Evolutionary conservation across 108 stramenopile species (phyloP), one percentile per base, ranked within the genome.

Genomic region (Nitzschia sp.): DNA sequence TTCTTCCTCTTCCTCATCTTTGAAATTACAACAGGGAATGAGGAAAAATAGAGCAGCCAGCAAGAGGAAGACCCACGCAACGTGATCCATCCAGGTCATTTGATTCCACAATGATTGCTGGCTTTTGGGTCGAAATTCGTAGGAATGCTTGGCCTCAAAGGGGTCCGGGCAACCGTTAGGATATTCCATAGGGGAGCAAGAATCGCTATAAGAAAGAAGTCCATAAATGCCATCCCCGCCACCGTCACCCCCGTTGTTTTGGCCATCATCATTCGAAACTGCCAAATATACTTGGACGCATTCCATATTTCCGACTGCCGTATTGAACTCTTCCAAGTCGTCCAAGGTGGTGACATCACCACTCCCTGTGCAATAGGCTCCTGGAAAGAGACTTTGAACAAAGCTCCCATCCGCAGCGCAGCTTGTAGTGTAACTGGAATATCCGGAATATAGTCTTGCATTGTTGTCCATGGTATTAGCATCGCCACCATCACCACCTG

Each of bases 351-450:
- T 29, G 5, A 48, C 17, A 6, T 4, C 41, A 3, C 46, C 32
- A 1, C 53, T 22, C 4, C 26, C 57, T 16, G 38, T 58, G 46
- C 72, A 73, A 44, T 58, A 73, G 0, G 63, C 64, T n/a, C 72
- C 72, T 45, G 54, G 13, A 44, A 73, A 73, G 8, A 46, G 21
- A 2, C 53, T 38, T 23, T 26, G 64, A 11, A 66, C 64, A 38
- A 73, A 73, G 32, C 45, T 65, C 26, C 72, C 72, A 38, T 56
- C 27, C n/a, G 30, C 36, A 44, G 44, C 56, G 21, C 72, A 73
- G 19, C 19, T 19, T 22, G 64, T 66, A 1, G 64, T 66, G 35
- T 73, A 73, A 31, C 72, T 73, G 15, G 62, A 36, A 19, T 36
- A 63, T 19, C 35, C 56, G 28, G 63, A 47, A 44, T 73, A 58